These are phyloP conservation scores for Pochonia chlamydosporia DNA, from an alignment of 2,329 filamentous ascomycete species.

Conservation along the genomic window DNA sequence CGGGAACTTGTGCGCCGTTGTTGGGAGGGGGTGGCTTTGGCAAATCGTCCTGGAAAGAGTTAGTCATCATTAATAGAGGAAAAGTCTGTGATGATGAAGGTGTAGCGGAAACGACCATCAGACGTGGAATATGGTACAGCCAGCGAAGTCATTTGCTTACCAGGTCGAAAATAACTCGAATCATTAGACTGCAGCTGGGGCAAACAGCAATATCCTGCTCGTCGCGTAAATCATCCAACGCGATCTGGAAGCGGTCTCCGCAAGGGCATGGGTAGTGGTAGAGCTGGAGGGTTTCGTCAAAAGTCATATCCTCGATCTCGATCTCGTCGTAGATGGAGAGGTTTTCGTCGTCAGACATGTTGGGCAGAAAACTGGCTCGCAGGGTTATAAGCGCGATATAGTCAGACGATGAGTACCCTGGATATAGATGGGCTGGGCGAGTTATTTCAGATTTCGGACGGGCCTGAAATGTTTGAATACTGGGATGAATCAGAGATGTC, in stretches of 20 bases:
- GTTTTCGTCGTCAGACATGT: slow-evolving; percentile 57
- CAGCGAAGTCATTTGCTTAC: slow-evolving; percentile 41
- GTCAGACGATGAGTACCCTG: not conserved
- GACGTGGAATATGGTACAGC: not conserved
- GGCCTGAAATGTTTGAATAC: too few relatives aligned
- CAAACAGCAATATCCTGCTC: slow-evolving; percentile 94
- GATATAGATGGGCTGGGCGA: too few relatives aligned
- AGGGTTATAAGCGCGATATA: not conserved
- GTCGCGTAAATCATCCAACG: slow-evolving; percentile 76
- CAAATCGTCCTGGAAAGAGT: slow-evolving; percentile 33
- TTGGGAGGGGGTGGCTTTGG: slow-evolving; percentile 31
- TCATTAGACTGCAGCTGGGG: slow-evolving; percentile 95
- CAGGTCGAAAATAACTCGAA: slow-evolving; percentile 84
- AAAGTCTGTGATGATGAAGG: too few relatives aligned
- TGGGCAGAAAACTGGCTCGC: not conserved
- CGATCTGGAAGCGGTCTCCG: slow-evolving; percentile 92
- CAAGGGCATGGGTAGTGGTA: slow-evolving; percentile 97
- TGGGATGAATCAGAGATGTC: too few relatives aligned
- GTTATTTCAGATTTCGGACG: not conserved
- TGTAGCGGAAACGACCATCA: too few relatives aligned
- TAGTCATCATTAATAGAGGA: not conserved
- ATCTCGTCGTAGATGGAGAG: slow-evolving; percentile 91
- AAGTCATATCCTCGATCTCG: slow-evolving; percentile 98
- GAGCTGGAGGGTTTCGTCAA: slow-evolving; percentile 72
- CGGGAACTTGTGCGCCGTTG: slow-evolving; percentile 28